Base-by-base conservation (phyloP, 441 rosid genomes). In the Raphanus hybrid region DNA sequence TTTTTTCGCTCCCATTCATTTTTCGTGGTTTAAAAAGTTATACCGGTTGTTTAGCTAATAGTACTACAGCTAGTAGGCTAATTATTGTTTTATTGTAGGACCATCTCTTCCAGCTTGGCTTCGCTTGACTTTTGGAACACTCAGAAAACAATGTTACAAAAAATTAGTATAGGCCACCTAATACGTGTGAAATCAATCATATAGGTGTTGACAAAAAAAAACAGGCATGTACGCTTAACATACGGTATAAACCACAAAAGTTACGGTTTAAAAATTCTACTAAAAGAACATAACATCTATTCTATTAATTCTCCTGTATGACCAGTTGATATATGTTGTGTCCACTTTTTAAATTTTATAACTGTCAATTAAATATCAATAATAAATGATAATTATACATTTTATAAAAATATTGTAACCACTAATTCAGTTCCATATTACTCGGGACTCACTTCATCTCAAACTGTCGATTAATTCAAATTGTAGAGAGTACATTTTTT, bases 91-190 rank as follows among this genome's bases (percentile, higher is more conserved):
- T 20, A 52, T 20, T 20, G 61, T 55, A 20, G 61, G 29, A 57
- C 61, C 29, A 18, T 20, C 61, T 57, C 11, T 57, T 9, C 61
- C 61, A 57, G 61, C 29, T 57, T 57, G 61, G 29, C 61, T 57
- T 57, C 29, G 29, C 61, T 37, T 57, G 61, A 20, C 29, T 57
- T 18, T 57, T 57, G 5, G 61, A 57, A 57, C 61, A 57, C 61
- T 18, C 0, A 8, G 20, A 20, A 18, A 18, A 57, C 27, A 20
- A 57, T 57, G 29, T 57, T 57, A 18, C 7, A 57, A 6, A 20
- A 57, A 1, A 18, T 8, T 20, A 18, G 29, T 18, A 20, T 57
- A 57, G 61, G 29, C 61, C 29, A 57, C 29, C 61, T 57, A 57
- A 20, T 57, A 57, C 29, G 6, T 20, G 61, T 20, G n/a, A 20